Base-by-base conservation (phyloP, 1,284 basidiomycete genomes). In the Schizopora paradoxa region DNA sequence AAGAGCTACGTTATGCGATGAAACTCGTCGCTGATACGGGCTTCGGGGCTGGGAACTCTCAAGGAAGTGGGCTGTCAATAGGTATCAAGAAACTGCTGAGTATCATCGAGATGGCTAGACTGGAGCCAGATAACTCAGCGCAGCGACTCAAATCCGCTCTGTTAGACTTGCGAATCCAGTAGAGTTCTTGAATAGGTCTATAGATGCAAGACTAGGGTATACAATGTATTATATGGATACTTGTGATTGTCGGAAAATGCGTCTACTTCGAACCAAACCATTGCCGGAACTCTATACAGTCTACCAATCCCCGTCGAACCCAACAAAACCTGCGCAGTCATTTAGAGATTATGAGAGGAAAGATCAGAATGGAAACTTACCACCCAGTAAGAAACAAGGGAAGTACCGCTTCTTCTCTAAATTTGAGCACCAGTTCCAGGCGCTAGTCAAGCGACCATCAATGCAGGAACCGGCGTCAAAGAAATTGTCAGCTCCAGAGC, bases 21-120 rank as follows among this genome's bases (percentile, higher is more conserved):
- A 64, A 66, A 28, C 79, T 89, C 67, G 68, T 98, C 19, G 66
- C 74, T 21, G 79, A 88, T 48, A 88, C 91, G 1, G 90, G 90
- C 8, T 83, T 95, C 55, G 78, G 66, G 61, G 61, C 76, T 5
- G 74, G 75, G 13, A 65, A 69, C 22, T 61, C 67, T 29, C 62
- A 63, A 10, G 67, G 70, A 4, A 55, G 61, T 14, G 67, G 69
- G 36, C 56, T 94, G 58, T 82, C 86, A 54, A 85, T 99, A 44
- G 96, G 95, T 4, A 82, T 99, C 59, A 98, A 98, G 79, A 93
- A 91, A 67, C 62, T 99, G 60, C 64, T 99, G 59, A 92, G 85
- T 47, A 78, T 91, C 52, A 77, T 94, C 18, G 95, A 99, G 73
- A 98, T 98, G 94, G 91, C 94, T 33, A 76, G 94, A 58, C 92